Percentiles rank a stretch among this genome's conserved stretches.
phyloP scores from a whole-genome alignment of 164 flowering plant genomes.

The Sedum album region DNA sequence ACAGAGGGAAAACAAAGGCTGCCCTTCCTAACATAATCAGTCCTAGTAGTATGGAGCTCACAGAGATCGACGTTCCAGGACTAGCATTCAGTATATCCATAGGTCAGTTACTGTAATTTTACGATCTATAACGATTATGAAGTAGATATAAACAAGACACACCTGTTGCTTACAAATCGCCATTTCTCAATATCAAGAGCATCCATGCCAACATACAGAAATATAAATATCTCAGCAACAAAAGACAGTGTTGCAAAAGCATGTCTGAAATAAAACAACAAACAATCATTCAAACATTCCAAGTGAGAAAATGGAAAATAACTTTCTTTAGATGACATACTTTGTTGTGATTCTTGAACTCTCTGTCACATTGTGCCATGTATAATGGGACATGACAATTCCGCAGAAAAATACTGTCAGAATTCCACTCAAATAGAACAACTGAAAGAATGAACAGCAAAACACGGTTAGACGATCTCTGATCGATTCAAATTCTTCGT shows the following conservation, averaged over 20 bases:
- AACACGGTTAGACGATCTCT: slow-evolving; percentile 9
- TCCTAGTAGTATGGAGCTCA: slow-evolving; percentile 38
- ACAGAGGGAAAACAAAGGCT: slow-evolving; percentile 62
- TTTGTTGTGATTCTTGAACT: slow-evolving; percentile 56
- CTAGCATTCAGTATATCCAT: slow-evolving; percentile 19
- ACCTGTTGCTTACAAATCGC: slow-evolving; percentile 54
- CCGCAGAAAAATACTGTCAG: slow-evolving; percentile 65
- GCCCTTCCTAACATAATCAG: slow-evolving; percentile 53
- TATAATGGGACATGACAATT: slow-evolving; percentile 83
- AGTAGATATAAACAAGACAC: slow-evolving; percentile 1
- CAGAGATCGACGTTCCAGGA: slow-evolving; percentile 50
- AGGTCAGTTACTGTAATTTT: neutral
- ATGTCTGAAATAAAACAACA: slow-evolving; percentile 40
- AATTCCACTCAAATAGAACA: slow-evolving; percentile 56
- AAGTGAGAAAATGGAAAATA: neutral
- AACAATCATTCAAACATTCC: neutral
- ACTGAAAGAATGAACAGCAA: slow-evolving; percentile 32
- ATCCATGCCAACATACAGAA: slow-evolving; percentile 92
- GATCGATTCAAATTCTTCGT: no score
- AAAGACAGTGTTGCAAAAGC: slow-evolving; percentile 82
- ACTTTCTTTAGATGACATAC: slow-evolving; percentile 18
- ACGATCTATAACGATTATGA: no score
- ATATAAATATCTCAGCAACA: slow-evolving; percentile 72
- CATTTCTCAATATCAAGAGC: slow-evolving; percentile 88
- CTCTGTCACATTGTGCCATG: slow-evolving; percentile 67